Base-by-base conservation (phyloP, 805 yeast species). In the Starmerella vaccinii region DNA sequence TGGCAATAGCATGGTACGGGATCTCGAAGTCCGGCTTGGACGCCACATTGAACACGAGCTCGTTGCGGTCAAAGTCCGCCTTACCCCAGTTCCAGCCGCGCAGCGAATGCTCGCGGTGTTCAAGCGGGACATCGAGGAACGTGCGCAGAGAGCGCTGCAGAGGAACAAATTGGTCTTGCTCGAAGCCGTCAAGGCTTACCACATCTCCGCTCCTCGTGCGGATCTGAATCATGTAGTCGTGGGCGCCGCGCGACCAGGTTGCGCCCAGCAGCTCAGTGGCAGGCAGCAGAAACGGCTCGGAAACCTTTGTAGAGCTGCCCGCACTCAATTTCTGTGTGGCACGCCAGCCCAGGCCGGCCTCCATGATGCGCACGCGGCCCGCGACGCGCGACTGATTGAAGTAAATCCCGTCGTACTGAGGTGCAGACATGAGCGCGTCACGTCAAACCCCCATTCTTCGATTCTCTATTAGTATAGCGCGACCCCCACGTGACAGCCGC, bases 1-100 rank as follows among this genome's bases (percentile, higher is more conserved):
- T 92, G 55, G 80, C 76, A 51, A 92, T 83, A 19, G 77, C 79
- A 9, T 75, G 61, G 65, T 88, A 92, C 2, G 97, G 96, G 40
- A 92, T 70, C 68, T 92, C 98, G 65, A 90, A 90, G 12, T 82
- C 78, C 3, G 98, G 97, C 61, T 84, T 82, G 59, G 87, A 87
- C 62, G 84, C 84, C 21, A 89, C 81, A 51, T 81, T 79, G 68
- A 92, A 89, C 26, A 86, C 78, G 65, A 92, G 72, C 66, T 92
- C 98, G 60, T 87, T 85, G 65, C 95, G 78, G 19, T 95, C 95
- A 64, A 92, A 77, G 65, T 89, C 95, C 15, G 90, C 75, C 57
- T 82, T 80, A 49, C 99, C 99, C 98, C 98, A 92, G 68, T 92
- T 92, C 98, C 98, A 92, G 29, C 99, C 99, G 70, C 96, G 78